Conservation (phyloP, 2,329 filamentous ascomycete species). For the Gaeumannomyces tritici region DNA sequence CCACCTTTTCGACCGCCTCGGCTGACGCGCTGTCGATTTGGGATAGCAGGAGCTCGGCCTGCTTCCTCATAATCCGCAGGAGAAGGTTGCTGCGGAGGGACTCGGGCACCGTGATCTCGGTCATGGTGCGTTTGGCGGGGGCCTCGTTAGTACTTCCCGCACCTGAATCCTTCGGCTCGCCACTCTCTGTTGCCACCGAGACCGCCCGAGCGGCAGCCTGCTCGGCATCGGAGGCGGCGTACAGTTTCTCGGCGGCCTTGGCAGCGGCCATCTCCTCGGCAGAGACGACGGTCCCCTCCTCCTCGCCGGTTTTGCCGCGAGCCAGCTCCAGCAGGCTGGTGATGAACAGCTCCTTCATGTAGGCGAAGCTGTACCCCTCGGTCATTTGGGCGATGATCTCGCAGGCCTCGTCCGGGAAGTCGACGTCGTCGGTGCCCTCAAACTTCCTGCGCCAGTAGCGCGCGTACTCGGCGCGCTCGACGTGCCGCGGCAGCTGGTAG, state of each 20-base stretch:
- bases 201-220: neutral
- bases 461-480: constrained; percentile 36
- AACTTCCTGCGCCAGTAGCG: constrained; percentile 36
- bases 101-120: neutral
- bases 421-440: neutral
- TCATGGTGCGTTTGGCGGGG: neutral
- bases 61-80: neutral
- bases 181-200: no score
- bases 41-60: neutral
- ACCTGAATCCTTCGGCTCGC: no score
- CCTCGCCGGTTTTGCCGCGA: neutral
- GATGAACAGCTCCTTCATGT: constrained; percentile 11
- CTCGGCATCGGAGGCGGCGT: no score
- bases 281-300: neutral
- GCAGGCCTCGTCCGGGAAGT: constrained; percentile 9
- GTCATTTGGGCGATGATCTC: constrained; percentile 7
- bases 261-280: no score
- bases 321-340: constrained; percentile 5
- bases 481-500: constrained; percentile 34
- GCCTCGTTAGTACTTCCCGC: neutral
- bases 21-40: neutral
- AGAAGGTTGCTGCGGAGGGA: neutral
- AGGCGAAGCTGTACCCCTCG: constrained; percentile 10
- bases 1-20: neutral
- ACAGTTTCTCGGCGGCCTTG: no score